Evolutionary conservation across 73 alveolate genomes (phyloP), one percentile per base, ranked within the genome.

Genomic region (Tetrahymena thermophila): DNA sequence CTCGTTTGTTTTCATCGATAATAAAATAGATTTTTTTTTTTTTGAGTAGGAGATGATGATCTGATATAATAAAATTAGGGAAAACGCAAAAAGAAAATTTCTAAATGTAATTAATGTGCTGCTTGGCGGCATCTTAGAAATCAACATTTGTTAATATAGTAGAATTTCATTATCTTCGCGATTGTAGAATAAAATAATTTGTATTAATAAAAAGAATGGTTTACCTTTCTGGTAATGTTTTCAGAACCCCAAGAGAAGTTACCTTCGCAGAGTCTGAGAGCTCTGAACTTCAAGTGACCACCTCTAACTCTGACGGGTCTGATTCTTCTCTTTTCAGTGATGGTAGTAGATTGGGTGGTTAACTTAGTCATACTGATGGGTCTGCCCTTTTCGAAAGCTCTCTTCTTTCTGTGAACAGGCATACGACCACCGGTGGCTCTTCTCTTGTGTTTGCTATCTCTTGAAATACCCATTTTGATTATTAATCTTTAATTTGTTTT

Each of bases 321-420:
- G 43, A 95, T 94, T 95, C 97, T 95, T 94, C 94, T 95, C 93
- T 95, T 94, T 84, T 94, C 97, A 34, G 94, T 43, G 71, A 85
- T 71, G 89, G 89, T 71, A 31, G 89, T 71, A 31, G 89, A 71
- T 71, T 71, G 37, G 37, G 89, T 71, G 89, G 89, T 58, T 93
- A 97, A 84, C 98, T 98, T 98, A 98, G 99, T 98, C 96, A 97
- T 95, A 35, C 99, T 98, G 25, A 99, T 97, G 38, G 97, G 98
- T 95, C 99, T 98, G 89, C 99, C 99, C 98, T 98, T 96, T 96
- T 98, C 99, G 97, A 95, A 99, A 98, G 97, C 98, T 95, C 99
- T 98, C 98, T 99, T 99, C 99, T 99, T 99, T 98, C 97, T 94
- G 98, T 99, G 99, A 96, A 99, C 97, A 96, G 99, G 99, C 99